These are phyloP conservation scores for Fraxinus quadrangulata DNA, from an alignment of 257 asterid genomes.

Conservation along the genomic window DNA sequence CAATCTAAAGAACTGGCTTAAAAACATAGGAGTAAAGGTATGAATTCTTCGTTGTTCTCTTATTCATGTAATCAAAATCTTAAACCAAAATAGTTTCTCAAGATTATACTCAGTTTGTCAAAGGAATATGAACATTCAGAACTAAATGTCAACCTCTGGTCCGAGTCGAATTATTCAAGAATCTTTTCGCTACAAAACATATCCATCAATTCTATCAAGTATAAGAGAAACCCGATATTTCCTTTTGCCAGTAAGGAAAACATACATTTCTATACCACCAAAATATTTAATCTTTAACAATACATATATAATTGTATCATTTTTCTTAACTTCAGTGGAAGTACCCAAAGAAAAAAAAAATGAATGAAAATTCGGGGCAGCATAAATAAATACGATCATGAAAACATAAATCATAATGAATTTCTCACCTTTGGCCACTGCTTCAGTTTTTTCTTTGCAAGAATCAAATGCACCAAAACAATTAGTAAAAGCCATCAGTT, in stretches of 20 bases:
- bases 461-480: conserved; percentile 63
- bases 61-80: neutral
- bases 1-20: neutral
- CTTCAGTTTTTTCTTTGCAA: conserved; percentile 33
- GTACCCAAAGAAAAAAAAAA: neutral
- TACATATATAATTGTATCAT: neutral
- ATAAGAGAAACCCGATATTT: neutral
- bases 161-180: neutral
- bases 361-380: neutral
- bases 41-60: neutral
- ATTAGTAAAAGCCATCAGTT: conserved; percentile 46
- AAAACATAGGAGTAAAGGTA: neutral
- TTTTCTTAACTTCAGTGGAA: neutral
- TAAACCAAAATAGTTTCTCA: neutral
- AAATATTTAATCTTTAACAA: neutral
- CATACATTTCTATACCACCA: neutral
- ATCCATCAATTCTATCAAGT: neutral
- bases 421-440: conserved; percentile 44
- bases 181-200: neutral
- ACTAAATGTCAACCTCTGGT: neutral
- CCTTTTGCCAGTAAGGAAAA: neutral
- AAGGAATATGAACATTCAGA: neutral
- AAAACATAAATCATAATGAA: neutral
- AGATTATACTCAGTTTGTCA: neutral
- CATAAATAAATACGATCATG: conserved; percentile 8